Evolutionary conservation across 129 eudicot species (phyloP).

Genomic region (Helichrysum umbraculigerum): DNA sequence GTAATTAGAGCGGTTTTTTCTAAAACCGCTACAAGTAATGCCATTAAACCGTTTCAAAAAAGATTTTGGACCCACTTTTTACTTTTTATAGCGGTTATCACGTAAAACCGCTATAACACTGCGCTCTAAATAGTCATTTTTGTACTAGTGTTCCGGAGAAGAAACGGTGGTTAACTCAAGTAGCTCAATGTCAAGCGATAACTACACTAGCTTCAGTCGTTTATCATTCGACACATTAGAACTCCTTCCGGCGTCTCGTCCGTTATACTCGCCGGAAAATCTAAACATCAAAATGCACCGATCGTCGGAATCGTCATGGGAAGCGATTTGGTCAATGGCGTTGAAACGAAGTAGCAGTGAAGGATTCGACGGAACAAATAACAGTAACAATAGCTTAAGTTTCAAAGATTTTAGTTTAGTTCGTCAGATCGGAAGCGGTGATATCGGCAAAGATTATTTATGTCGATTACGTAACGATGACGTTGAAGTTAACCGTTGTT

Average conservation of each 20-base stretch:
- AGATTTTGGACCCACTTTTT: no score
- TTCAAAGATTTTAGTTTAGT: slow-evolving; percentile 74
- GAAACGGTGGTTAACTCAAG: slow-evolving; percentile 38
- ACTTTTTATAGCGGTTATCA: no score
- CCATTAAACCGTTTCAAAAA: no score
- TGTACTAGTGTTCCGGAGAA: no score
- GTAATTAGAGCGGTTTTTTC: no score
- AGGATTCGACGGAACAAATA: slow-evolving; percentile 13
- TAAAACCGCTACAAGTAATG: no score
- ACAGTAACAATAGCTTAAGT: slow-evolving; percentile 34
- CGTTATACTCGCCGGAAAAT: slow-evolving; percentile 47
- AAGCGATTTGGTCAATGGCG: slow-evolving; percentile 47
- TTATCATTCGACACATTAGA: slow-evolving; percentile 61
- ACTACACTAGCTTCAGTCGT: slow-evolving; percentile 68
- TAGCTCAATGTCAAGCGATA: slow-evolving; percentile 60
- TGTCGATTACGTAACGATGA: slow-evolving; percentile 56
- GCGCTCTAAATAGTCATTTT: no score
- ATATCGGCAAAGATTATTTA: slow-evolving; percentile 77
- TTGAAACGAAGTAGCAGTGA: slow-evolving; percentile 26
- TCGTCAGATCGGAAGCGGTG: slow-evolving; percentile 90
- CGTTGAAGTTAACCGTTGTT: slow-evolving; percentile 27
- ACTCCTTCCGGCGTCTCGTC: slow-evolving; percentile 26
- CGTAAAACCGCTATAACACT: no score
- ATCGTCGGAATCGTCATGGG: slow-evolving; percentile 73
- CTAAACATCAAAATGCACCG: slow-evolving; percentile 62